A percentile compares a stretch with the other conserved stretches of the same genome.
Evolutionary conservation across 441 rosid genomes (phyloP).

Genomic region (Bruguiera hainesii): DNA sequence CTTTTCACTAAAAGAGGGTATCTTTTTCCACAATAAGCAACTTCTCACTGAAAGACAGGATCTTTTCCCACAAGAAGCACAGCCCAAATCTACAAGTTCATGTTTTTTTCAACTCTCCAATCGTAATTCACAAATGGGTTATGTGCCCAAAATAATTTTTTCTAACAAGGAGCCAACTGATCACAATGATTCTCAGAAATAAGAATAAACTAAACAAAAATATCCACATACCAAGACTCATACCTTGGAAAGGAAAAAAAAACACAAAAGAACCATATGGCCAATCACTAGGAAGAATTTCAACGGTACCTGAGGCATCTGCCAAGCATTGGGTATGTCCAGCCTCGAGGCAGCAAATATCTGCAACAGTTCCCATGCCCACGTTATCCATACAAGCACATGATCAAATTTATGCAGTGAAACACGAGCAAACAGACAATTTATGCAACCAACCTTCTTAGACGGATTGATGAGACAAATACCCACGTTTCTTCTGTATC

Average conservation of each 20-base stretch:
- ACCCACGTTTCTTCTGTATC: slow-evolving; percentile 88
- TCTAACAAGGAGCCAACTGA: background rate
- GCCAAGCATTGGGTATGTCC: slow-evolving; percentile 84
- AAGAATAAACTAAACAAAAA: background rate
- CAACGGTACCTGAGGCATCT: slow-evolving; percentile 84
- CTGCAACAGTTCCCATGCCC: slow-evolving; percentile 27
- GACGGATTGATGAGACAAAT: slow-evolving; percentile 77
- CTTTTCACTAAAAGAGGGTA: too few species aligned
- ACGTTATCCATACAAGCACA: background rate
- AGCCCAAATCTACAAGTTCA: too few species aligned
- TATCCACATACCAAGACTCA: background rate
- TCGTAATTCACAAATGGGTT: too few species aligned
- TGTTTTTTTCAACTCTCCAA: too few species aligned
- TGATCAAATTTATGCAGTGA: background rate
- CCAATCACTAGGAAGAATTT: background rate
- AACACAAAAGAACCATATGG: background rate
- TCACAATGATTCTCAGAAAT: slow-evolving; percentile 1
- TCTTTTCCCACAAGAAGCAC: too few species aligned
- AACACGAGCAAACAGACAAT: background rate
- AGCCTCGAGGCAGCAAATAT: slow-evolving; percentile 84
- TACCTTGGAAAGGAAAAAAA: background rate
- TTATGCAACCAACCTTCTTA: slow-evolving; percentile 48
- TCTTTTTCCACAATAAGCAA: too few species aligned
- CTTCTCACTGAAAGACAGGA: too few species aligned
- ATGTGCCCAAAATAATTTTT: too few species aligned